Conservation (phyloP, 2,329 filamentous ascomycete genomes). For the Sarocladium brachiariae region DNA sequence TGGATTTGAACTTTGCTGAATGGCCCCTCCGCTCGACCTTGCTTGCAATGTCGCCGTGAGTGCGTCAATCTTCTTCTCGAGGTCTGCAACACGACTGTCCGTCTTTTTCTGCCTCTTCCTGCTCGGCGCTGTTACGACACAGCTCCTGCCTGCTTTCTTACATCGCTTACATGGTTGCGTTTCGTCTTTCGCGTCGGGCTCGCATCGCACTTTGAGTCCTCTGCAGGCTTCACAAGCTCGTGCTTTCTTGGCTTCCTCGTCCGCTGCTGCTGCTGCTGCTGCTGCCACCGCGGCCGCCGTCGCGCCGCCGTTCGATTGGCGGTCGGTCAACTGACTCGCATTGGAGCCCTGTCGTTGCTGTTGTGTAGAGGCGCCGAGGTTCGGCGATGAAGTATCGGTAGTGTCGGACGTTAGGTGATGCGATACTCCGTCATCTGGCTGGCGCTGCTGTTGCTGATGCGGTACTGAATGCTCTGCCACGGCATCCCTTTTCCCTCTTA, state of each 20-base stretch:
- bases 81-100: conserved; percentile 78
- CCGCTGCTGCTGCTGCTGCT: conserved; percentile 14
- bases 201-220: conserved; percentile 76
- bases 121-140: conserved; percentile 66
- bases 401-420: neutral
- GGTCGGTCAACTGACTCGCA: neutral
- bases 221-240: conserved; percentile 72
- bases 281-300: conserved; percentile 7
- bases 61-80: conserved; percentile 89
- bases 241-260: conserved; percentile 54
- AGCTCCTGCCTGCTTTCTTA: conserved; percentile 69
- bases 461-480: neutral
- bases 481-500: conserved; percentile 11
- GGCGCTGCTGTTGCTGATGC: neutral
- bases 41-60: conserved; percentile 74
- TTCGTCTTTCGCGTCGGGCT: conserved; percentile 58
- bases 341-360: conserved; percentile 16
- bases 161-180: conserved; percentile 68
- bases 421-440: neutral
- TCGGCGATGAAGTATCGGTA: neutral
- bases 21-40: conserved; percentile 15
- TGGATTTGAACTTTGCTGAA: neutral
- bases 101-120: conserved; percentile 87
- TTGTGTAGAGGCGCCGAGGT: conserved; percentile 12
- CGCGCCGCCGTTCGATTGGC: conserved; percentile 10